Evolutionary conservation across 257 asterid species (phyloP).

Genomic region (Forsythia suspensa): DNA sequence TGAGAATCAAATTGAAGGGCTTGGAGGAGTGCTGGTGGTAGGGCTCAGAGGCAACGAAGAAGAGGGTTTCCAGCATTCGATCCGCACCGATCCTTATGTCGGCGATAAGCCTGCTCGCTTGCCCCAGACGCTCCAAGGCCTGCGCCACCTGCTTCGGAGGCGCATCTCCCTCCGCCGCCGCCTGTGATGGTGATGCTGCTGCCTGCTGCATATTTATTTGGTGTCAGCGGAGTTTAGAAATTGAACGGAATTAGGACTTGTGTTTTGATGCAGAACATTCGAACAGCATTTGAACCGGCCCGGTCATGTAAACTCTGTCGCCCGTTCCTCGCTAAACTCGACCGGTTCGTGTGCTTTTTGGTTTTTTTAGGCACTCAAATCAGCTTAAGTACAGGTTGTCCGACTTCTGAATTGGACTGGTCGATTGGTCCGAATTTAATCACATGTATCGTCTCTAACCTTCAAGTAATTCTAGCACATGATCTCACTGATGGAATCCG

Average conservation of each 20-base stretch:
- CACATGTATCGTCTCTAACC: no score
- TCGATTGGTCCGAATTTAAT: no score
- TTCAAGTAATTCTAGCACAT: no score
- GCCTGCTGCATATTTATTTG: constrained; percentile 49
- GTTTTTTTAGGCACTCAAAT: no score
- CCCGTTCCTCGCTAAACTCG: not conserved
- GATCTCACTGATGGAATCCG: no score
- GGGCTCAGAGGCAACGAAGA: constrained; percentile 61
- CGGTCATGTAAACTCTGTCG: not conserved
- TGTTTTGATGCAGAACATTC: not conserved
- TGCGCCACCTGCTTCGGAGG: constrained; percentile 98
- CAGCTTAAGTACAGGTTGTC: no score
- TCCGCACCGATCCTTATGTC: constrained; percentile 91
- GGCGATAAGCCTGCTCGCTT: constrained; percentile 90
- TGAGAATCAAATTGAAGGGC: constrained; percentile 58
- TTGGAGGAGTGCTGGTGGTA: constrained; percentile 64
- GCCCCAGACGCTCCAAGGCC: constrained; percentile 85
- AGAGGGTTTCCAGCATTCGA: constrained; percentile 80
- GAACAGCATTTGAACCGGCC: not conserved
- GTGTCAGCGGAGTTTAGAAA: constrained; percentile 2
- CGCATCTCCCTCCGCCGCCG: constrained; percentile 57
- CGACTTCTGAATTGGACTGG: no score
- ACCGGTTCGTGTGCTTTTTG: no score
- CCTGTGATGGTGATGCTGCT: constrained; percentile 35
- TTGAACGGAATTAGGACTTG: not conserved